phyloP scores from a whole-genome alignment of 805 yeast genomes.

The Candida anglica region DNA sequence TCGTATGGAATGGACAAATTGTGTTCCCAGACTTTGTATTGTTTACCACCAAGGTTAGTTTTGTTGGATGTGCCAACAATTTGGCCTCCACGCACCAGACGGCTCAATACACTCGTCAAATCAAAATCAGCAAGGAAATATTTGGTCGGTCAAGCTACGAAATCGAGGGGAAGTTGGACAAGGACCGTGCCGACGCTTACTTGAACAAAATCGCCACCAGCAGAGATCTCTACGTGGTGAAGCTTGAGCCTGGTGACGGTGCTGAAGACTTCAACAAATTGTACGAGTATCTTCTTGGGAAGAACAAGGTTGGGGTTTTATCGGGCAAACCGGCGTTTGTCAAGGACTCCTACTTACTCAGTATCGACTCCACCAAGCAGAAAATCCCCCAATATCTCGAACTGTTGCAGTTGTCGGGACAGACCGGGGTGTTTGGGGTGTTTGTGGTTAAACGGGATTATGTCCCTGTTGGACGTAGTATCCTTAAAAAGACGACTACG shows the following conservation, averaged over 20 bases:
- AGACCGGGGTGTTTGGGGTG: constrained; percentile 27
- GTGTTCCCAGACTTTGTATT: constrained; percentile 47
- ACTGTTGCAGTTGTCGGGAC: constrained; percentile 16
- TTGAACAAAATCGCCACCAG: constrained; percentile 42
- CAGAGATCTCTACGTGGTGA: constrained; percentile 51
- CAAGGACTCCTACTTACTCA: constrained; percentile 61
- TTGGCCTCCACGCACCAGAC: constrained; percentile 1
- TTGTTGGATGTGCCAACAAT: constrained; percentile 30
- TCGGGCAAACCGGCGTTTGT: constrained; percentile 45
- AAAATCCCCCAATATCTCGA: constrained; percentile 10
- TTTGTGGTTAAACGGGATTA: constrained; percentile 37
- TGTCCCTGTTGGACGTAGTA: constrained; percentile 19
- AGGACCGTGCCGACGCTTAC: constrained; percentile 52
- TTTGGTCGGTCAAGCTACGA: constrained; percentile 27
- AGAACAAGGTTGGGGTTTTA: constrained; percentile 58
- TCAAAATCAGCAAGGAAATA: constrained; percentile 25
- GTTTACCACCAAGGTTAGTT: constrained; percentile 35
- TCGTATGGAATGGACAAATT: constrained; percentile 47
- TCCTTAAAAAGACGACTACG: constrained; percentile 11
- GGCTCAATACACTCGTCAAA: constrained; percentile 12
- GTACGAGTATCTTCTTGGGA: constrained; percentile 41
- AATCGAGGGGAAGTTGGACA: constrained; percentile 63
- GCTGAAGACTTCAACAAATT: constrained; percentile 26
- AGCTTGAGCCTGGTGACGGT: constrained; percentile 26
- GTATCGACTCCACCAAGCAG: constrained; percentile 17